phyloP scores from a whole-genome alignment of 2,329 filamentous ascomycete genomes.

The Arthrobotrys iridis region DNA sequence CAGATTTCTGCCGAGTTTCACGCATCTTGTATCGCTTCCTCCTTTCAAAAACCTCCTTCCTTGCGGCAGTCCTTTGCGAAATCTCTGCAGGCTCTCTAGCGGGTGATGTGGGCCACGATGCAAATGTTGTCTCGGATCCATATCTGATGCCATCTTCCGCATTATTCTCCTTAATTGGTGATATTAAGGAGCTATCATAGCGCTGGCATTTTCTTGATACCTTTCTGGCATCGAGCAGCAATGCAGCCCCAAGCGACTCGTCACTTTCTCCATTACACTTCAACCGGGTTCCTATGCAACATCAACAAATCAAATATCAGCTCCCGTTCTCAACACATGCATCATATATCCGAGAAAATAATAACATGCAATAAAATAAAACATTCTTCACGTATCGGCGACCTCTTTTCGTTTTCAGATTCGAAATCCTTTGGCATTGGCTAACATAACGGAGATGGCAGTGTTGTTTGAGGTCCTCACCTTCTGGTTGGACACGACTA shows the following conservation, averaged over 20 bases:
- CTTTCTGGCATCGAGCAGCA: slow-evolving; percentile 20
- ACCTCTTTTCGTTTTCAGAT: slow-evolving; percentile 14
- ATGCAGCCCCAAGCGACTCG: slow-evolving; percentile 35
- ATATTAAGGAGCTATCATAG: slow-evolving; percentile 45
- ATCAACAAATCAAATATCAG: slow-evolving; percentile 47
- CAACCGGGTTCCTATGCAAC: slow-evolving; percentile 25
- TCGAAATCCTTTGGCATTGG: neutral
- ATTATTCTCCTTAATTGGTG: slow-evolving; percentile 48
- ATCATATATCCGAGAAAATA: slow-evolving; percentile 1
- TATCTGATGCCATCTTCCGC: slow-evolving; percentile 23
- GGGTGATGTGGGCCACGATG: slow-evolving; percentile 43
- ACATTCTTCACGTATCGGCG: slow-evolving; percentile 32
- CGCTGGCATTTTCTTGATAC: slow-evolving; percentile 36
- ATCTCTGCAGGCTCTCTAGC: slow-evolving; percentile 7
- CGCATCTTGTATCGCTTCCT: slow-evolving; percentile 49
- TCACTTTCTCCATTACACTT: slow-evolving; percentile 19
- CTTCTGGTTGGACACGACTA: slow-evolving; percentile 10
- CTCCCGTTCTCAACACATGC: slow-evolving; percentile 22
- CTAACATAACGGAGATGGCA: neutral
- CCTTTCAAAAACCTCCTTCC: slow-evolving; percentile 30
- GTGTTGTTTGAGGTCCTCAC: slow-evolving; percentile 26
- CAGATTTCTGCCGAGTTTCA: slow-evolving; percentile 46
- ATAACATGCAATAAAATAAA: slow-evolving; percentile 32
- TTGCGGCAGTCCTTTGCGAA: slow-evolving; percentile 3
- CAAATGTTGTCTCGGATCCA: slow-evolving; percentile 33